phyloP scores from a whole-genome alignment of 129 eudicot species.

The Lactuca saligna region DNA sequence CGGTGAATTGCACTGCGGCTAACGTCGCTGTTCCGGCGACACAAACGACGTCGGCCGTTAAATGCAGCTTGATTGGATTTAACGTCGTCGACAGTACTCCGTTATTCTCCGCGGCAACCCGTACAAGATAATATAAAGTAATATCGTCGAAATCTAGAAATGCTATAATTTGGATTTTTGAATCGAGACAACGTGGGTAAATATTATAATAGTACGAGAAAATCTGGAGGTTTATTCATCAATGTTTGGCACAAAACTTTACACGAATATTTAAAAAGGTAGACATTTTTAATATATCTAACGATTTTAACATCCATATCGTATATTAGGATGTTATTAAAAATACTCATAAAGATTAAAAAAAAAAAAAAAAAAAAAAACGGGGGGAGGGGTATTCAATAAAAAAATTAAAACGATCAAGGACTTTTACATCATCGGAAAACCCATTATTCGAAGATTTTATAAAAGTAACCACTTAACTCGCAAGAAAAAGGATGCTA shows the following conservation, averaged over 20 bases:
- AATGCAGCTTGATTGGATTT: conserved; percentile 78
- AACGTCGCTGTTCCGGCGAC: conserved; percentile 19
- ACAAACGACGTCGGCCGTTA: conserved; percentile 24
- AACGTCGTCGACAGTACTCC: conserved; percentile 43
- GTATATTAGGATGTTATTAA: too few species aligned
- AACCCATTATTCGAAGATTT: too few species aligned
- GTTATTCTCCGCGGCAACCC: conserved; percentile 50
- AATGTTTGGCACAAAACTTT: background rate
- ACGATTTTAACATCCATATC: background rate
- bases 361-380: too few species aligned
- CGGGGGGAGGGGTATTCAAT: too few species aligned
- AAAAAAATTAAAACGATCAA: too few species aligned
- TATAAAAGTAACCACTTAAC: too few species aligned
- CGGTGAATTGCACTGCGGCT: conserved; percentile 36
- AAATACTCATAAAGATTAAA: too few species aligned
- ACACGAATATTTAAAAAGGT: background rate
- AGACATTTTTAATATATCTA: background rate
- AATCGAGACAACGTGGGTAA: conserved; percentile 5
- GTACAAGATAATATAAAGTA: conserved; percentile 48
- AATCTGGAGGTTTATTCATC: background rate
- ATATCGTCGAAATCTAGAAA: conserved; percentile 18
- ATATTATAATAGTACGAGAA: conserved; percentile 25
- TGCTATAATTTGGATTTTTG: conserved; percentile 11
- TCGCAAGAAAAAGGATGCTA: too few species aligned
- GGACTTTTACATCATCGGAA: too few species aligned